Conservation (phyloP, 148 eudicot genomes). For the Amaranthus cruentus region DNA sequence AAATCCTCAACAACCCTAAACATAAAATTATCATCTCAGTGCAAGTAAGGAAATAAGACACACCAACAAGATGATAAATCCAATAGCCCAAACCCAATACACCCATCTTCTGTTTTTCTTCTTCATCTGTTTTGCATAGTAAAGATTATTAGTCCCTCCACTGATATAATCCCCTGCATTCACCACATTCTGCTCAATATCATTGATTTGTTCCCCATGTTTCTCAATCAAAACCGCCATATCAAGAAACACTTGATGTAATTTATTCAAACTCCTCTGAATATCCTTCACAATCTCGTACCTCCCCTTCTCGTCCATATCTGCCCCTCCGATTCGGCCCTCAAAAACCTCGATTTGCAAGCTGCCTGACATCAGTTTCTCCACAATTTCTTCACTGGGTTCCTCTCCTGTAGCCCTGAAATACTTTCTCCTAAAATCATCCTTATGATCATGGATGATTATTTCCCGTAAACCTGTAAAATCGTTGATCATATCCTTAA, state of each 20-base stretch:
- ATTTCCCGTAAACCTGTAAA: conserved; percentile 59
- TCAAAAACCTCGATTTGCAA: conserved; percentile 35
- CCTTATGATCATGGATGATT: conserved; percentile 53
- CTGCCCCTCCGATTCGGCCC: conserved; percentile 27
- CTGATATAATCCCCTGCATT: conserved; percentile 48
- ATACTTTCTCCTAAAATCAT: conserved; percentile 45
- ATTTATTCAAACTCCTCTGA: conserved; percentile 61
- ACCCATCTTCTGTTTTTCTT: conserved; percentile 39
- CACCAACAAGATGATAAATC: conserved; percentile 44
- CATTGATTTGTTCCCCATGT: conserved; percentile 65
- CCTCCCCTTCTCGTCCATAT: conserved; percentile 52
- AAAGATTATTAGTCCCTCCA: conserved; percentile 48
- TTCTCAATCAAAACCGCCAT: conserved; percentile 80
- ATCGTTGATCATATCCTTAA: conserved; percentile 56
- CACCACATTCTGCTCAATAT: conserved; percentile 69
- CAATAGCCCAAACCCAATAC: conserved; percentile 46
- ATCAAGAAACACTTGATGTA: conserved; percentile 83
- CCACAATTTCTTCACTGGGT: conserved; percentile 51
- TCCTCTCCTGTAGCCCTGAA: conserved; percentile 52
- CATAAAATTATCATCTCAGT: conserved; percentile 16
- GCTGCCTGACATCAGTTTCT: conserved; percentile 49
- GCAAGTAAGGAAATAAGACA: conserved; percentile 44
- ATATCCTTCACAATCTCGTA: conserved; percentile 66
- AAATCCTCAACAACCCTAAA: background rate
- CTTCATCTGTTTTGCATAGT: conserved; percentile 75